Evolutionary conservation across 2,329 filamentous ascomycete genomes (phyloP), one percentile per base, ranked within the genome.

Genomic region (Aspergillus tamarii): DNA sequence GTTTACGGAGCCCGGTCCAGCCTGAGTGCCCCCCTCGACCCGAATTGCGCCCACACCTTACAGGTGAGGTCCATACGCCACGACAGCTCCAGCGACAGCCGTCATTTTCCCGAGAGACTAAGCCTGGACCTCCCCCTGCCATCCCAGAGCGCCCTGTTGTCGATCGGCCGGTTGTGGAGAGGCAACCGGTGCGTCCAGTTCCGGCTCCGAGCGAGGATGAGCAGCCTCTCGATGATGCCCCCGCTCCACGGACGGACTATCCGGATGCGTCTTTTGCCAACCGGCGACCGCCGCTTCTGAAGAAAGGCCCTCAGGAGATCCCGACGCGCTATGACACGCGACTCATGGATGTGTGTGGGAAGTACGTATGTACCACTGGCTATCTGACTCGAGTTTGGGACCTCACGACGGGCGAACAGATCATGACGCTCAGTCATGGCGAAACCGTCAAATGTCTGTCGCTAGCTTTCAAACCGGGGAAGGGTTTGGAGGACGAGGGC

Each of bases 381-480:
- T 90, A 91, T 67, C 84, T 95, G 66, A 98, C 94, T 1, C 87
- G 92, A 65, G 92, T 94, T 0, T 99, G 95, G 94, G 94, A 89
- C 74, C 78, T 97, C 28, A 81, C 88, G 12, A 93, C 93, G 60
- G 94, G 94, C 2, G 91, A 96, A 70, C 84, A 92, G 57, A 74
- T 96, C 16, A 87, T 96, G 84, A 95, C 88, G 70, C 80, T 97
- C 67, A 86, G 89, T 58, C 94, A 97, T 76, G 91, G 91, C 1
- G 95, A 99, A 73, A 92, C 91, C 1, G 84, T 93, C 66, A 96
- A 91, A 74, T 90, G 92, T 9, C 90, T 93, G 1, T 88, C 93
- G 2, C 82, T 97, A 7, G 86, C 88, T 0, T 99, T 99, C 79
- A 96, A 96, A 74, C 93, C 94, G 3, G 91, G 90, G 1, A 83